phyloP scores from a whole-genome alignment of 345 rosid species.

The Euphorbia peplus region DNA sequence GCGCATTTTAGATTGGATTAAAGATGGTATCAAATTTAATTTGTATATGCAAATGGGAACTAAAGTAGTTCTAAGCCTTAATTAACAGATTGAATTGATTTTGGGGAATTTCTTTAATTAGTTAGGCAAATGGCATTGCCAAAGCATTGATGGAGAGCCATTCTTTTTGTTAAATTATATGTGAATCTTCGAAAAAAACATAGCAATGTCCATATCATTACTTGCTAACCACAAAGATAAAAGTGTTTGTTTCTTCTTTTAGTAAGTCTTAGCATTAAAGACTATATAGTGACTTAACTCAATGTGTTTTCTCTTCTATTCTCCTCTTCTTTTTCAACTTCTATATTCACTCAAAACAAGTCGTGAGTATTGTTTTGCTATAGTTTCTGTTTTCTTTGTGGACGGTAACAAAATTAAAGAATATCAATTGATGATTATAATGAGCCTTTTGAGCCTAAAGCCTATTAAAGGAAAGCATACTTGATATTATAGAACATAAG shows the following conservation, averaged over 20 bases:
- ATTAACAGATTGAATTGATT: background rate
- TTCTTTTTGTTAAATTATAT: background rate
- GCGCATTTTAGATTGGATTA: too few relatives aligned
- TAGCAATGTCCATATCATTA: background rate
- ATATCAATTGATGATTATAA: too few relatives aligned
- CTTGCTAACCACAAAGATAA: background rate
- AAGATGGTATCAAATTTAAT: too few relatives aligned
- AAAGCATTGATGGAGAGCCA: background rate
- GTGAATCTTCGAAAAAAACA: background rate
- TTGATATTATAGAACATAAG: too few relatives aligned
- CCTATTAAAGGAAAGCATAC: too few relatives aligned
- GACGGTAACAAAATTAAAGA: too few relatives aligned
- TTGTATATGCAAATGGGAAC: too few relatives aligned
- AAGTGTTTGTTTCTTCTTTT: background rate
- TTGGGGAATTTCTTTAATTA: background rate
- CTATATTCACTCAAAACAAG: too few relatives aligned
- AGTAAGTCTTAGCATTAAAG: background rate
- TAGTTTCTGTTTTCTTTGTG: too few relatives aligned
- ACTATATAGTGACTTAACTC: background rate
- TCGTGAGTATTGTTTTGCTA: too few relatives aligned
- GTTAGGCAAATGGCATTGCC: background rate
- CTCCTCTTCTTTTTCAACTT: background rate
- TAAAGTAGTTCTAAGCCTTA: too few relatives aligned
- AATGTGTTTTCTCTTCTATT: background rate
- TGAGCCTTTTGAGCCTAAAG: too few relatives aligned